Conservation (phyloP, 1,284 basidiomycete species). For the Porodaedalea pini region DNA sequence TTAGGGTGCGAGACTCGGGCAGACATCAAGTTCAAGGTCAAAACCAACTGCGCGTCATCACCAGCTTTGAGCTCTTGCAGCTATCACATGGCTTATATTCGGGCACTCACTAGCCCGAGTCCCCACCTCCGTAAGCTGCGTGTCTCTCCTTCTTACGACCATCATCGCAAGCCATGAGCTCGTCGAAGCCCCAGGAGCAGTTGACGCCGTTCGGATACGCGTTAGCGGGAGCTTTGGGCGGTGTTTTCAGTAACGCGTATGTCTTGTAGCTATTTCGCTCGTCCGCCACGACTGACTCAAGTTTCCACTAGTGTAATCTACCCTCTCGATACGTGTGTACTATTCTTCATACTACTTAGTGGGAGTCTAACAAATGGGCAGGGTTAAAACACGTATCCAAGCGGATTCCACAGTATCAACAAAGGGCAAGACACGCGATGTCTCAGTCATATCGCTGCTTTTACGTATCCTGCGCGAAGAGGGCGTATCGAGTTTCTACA, state of each 20-base stretch:
- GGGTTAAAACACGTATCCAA: conserved; percentile 96
- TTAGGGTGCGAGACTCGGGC: conserved; percentile 27
- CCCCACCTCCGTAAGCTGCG: neutral
- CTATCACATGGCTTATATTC: conserved; percentile 8
- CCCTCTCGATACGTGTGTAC: conserved; percentile 76
- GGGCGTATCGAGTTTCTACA: conserved; percentile 81
- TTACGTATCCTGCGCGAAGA: conserved; percentile 73
- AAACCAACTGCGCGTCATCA: neutral
- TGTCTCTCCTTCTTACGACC: neutral
- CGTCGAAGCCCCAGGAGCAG: conserved; percentile 46
- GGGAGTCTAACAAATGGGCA: conserved; percentile 31
- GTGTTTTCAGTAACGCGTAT: conserved; percentile 89
- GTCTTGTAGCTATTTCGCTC: conserved; percentile 32
- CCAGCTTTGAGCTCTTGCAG: neutral
- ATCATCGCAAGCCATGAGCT: conserved; percentile 36
- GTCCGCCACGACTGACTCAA: conserved; percentile 4
- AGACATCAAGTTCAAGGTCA: neutral
- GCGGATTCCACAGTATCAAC: conserved; percentile 44
- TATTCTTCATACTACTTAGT: neutral
- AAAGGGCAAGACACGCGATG: conserved; percentile 50
- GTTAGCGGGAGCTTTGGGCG: conserved; percentile 91
- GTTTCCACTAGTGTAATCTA: conserved; percentile 72
- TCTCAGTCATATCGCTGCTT: conserved; percentile 66
- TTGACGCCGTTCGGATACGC: conserved; percentile 92
- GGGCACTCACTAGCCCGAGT: conserved; percentile 8